Conservation (phyloP, 768 basidiomycete genomes). For the Lentinula aciculospora region DNA sequence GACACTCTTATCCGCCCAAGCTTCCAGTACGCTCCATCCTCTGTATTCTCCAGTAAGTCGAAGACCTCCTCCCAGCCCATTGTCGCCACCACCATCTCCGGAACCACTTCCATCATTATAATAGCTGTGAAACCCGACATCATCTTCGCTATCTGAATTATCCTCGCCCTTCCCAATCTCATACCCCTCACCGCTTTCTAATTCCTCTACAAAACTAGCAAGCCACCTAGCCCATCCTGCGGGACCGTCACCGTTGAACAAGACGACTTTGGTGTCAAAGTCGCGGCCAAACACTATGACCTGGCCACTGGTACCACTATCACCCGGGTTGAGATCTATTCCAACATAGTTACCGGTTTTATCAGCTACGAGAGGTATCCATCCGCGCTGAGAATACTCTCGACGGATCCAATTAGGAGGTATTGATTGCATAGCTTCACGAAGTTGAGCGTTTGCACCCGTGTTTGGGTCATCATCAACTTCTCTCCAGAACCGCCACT, state of each 20-base stretch:
- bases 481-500: slow-evolving; percentile 96
- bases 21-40: slow-evolving; percentile 91
- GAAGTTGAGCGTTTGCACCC: slow-evolving; percentile 70
- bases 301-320: slow-evolving; percentile 75
- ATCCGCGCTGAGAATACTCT: slow-evolving; percentile 91
- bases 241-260: slow-evolving; percentile 87
- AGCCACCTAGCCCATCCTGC: slow-evolving; percentile 96
- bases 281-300: slow-evolving; percentile 99
- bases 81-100: slow-evolving; percentile 75
- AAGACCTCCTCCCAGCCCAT: slow-evolving; percentile 63
- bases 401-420: slow-evolving; percentile 85
- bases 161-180: slow-evolving; percentile 64
- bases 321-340: slow-evolving; percentile 85
- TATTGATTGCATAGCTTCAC: slow-evolving; percentile 79
- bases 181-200: slow-evolving; percentile 86
- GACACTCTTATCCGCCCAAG: slow-evolving; percentile 87
- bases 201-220: slow-evolving; percentile 83
- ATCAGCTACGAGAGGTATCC: slow-evolving; percentile 94
- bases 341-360: slow-evolving; percentile 96
- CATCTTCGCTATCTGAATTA: slow-evolving; percentile 76
- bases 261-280: slow-evolving; percentile 95
- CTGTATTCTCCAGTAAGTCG: slow-evolving; percentile 80
- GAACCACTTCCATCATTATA: slow-evolving; percentile 78
- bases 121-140: slow-evolving; percentile 81
- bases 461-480: slow-evolving; percentile 86